Evolutionary conservation across 2,329 filamentous ascomycete species (phyloP), one percentile per base, ranked within the genome.

Genomic region (Colletotrichum abscissum): DNA sequence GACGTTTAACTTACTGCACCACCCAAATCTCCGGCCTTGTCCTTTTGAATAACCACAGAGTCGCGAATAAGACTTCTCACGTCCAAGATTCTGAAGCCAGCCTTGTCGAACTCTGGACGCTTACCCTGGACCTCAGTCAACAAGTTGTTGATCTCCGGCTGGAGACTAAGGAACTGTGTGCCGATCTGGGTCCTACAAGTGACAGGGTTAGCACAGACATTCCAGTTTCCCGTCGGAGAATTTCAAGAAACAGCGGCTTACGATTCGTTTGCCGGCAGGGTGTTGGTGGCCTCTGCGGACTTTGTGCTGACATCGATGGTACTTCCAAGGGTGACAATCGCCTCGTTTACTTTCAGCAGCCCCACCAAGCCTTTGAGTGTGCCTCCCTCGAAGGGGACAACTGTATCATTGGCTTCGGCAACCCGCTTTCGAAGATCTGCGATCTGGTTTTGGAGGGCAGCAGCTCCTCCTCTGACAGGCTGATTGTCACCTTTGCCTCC

Each of bases 81-180:
- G 19, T 73, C 70, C 6, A 73, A 56, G 12, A 73, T 73, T 12
- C 26, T 69, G 26, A 73, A 73, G 5, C 70, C 70, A 19, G 70
- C 70, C 56, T 73, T 73, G 66, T 73, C 70, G n/a, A 73, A 73
- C 4, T 73, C 66, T 26, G 16, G 54, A 7, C 70, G 70, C 33
- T 73, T 73, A 1, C 16, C 33, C 35, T 64, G 26, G 6, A 73
- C 59, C 3, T 59, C 49, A n/a, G 42, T 49, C 54, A 73, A 24
- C 30, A 73, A 28, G 16, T 30, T 65, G 12, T 26, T 70, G 22
- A 73, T 73, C 1, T 73, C 66, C 12, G 70, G 70, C 26, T 73
- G 70, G 2, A 73, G 42, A 14, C 4, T 33, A 4, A 73, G 46
- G 12, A 73, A 73, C 5, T 22, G 28, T 5, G 33, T 49, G 30